These are phyloP conservation scores for Dichotomopilus funicola DNA, from an alignment of 2,329 filamentous ascomycete species.

Conservation along the genomic window DNA sequence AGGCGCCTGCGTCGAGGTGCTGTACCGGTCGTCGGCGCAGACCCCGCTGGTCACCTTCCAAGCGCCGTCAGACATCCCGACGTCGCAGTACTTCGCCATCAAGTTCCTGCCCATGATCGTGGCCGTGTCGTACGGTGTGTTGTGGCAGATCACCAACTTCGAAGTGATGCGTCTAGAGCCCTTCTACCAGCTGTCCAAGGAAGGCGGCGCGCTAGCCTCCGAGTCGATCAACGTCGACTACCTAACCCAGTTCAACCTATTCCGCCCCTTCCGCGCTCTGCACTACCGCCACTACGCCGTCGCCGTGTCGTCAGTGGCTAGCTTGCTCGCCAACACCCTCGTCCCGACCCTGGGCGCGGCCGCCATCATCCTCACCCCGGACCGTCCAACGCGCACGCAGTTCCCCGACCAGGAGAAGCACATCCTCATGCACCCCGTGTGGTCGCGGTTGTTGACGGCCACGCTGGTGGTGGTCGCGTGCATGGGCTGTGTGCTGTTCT, in stretches of 20 bases:
- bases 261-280: constrained; percentile 58
- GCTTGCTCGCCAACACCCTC: constrained; percentile 58
- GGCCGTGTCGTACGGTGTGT: constrained; percentile 54
- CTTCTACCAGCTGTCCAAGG: constrained; percentile 58
- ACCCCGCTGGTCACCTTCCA: constrained; percentile 45
- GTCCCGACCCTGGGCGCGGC: constrained; percentile 64
- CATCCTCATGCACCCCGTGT: constrained; percentile 50
- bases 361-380: constrained; percentile 51
- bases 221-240: constrained; percentile 70
- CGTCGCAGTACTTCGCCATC: constrained; percentile 52
- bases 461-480: constrained; percentile 52
- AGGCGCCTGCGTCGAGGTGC: constrained; percentile 46
- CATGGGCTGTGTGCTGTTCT: constrained; percentile 52
- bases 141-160: constrained; percentile 61
- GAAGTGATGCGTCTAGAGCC: constrained; percentile 62
- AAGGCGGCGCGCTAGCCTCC: constrained; percentile 53
- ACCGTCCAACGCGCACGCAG: constrained; percentile 37
- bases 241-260: constrained; percentile 59
- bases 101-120: constrained; percentile 58
- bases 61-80: constrained; percentile 43
- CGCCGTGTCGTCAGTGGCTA: constrained; percentile 57
- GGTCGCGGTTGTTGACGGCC: constrained; percentile 55
- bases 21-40: constrained; percentile 45
- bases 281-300: constrained; percentile 62
- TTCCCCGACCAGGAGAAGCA: constrained; percentile 42